A percentile compares a stretch with the other conserved stretches of the same genome.
Evolutionary conservation across 495 filamentous ascomycete species (phyloP).

Genomic region (Articulospora tetracladia): DNA sequence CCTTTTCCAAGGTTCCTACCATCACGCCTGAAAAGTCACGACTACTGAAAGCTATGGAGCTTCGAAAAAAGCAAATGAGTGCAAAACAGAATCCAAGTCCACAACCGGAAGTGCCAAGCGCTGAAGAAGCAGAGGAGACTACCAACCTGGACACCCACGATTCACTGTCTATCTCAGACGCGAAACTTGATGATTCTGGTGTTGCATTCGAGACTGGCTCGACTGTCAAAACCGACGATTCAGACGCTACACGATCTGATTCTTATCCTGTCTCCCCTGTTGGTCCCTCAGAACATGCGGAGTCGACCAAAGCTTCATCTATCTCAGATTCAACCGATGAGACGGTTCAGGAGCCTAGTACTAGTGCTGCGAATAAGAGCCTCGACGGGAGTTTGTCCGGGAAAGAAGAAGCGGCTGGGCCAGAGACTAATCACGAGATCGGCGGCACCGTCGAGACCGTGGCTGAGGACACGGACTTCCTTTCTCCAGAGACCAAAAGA

Average conservation of each 20-base stretch:
- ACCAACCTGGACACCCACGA: constrained; percentile 19
- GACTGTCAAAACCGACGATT: constrained; percentile 24
- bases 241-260: constrained; percentile 32
- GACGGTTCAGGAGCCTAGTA: constrained; percentile 28
- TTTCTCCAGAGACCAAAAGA: neutral
- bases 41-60: constrained; percentile 88
- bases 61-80: constrained; percentile 74
- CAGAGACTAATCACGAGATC: neutral
- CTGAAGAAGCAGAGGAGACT: neutral
- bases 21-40: constrained; percentile 87
- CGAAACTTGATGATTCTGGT: constrained; percentile 23
- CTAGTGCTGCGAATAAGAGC: neutral
- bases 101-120: constrained; percentile 2
- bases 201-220: constrained; percentile 24
- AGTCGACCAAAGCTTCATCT: constrained; percentile 52
- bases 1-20: constrained; percentile 47
- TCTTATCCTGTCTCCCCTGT: constrained; percentile 47
- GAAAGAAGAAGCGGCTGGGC: neutral
- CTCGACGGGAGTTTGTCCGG: neutral
- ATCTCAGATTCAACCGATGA: constrained; percentile 51
- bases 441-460: neutral
- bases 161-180: constrained; percentile 16
- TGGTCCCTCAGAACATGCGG: constrained; percentile 43
- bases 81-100: constrained; percentile 24
- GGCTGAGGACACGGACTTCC: neutral